phyloP scores from a whole-genome alignment of 768 basidiomycete species.

The Pluteus cervinus region DNA sequence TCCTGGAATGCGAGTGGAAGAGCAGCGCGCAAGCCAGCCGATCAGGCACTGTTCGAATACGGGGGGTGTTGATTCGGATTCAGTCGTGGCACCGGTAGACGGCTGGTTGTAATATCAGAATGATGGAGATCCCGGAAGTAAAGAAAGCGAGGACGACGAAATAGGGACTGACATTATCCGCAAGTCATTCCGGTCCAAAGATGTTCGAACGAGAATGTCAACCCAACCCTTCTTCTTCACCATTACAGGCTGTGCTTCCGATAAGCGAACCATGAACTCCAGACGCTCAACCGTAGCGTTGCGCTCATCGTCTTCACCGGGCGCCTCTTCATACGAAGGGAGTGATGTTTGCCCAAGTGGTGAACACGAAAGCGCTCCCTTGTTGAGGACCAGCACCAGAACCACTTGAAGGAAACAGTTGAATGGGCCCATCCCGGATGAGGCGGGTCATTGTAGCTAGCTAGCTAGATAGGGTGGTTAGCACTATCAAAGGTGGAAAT shows the following conservation, averaged over 20 bases:
- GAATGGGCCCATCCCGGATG: too few species aligned
- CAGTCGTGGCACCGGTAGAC: constrained; percentile 51
- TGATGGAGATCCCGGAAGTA: background rate
- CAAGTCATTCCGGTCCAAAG: constrained; percentile 80
- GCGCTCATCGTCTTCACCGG: constrained; percentile 64
- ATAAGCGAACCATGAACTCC: constrained; percentile 77
- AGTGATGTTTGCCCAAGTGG: constrained; percentile 15
- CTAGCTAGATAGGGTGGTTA: too few species aligned
- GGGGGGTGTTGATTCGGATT: constrained; percentile 58
- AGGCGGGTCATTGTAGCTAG: too few species aligned
- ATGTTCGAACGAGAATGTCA: constrained; percentile 60
- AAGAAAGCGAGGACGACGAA: constrained; percentile 5
- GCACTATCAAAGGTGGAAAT: too few species aligned
- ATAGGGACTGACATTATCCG: constrained; percentile 57
- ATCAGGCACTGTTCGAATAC: constrained; percentile 81
- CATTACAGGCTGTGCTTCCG: constrained; percentile 67
- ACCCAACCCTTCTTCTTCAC: constrained; percentile 70
- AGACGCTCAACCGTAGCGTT: constrained; percentile 62
- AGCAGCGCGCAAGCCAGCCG: constrained; percentile 67
- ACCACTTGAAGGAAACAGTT: too few species aligned
- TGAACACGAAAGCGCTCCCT: constrained; percentile 34
- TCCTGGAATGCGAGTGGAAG: constrained; percentile 73
- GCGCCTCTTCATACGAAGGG: constrained; percentile 31
- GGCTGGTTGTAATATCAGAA: constrained; percentile 37
- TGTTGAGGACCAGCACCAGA: constrained; percentile 14